Base-by-base conservation (phyloP, 768 basidiomycete genomes). In the Lactifluus piperatus region DNA sequence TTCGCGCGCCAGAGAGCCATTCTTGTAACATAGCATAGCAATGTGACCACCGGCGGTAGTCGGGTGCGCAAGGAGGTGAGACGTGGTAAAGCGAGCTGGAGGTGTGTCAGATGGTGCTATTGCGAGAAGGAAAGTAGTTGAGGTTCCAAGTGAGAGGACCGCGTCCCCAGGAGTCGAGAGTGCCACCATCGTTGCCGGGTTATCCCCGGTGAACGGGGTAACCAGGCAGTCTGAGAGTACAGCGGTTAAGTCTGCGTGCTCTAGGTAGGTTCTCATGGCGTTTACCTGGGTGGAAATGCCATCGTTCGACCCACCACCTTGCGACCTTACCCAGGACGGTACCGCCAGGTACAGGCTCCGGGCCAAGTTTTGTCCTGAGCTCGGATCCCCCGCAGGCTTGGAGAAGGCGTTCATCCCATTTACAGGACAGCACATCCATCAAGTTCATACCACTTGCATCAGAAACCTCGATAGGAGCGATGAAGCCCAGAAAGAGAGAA, bases 401-500 rank as follows among this genome's bases (percentile, higher is more conserved):
- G 10, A 92, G 73, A 43, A 93, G 73, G 41, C 72, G 66, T 57
- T 84, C 79, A 60, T 88, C 80, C 91, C 91, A 94, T 69, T 82
- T 82, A 69, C 81, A 80, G 1, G 81, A 79, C 30, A 84, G 71
- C 52, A 92, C 81, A 62, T 89, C 76, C 86, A 89, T 92, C 29
- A 93, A 73, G 68, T 93, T 93, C 89, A 91, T 93, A 0, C 92
- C 92, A 68, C 88, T 91, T 2, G 89, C 90, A 70, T 94, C 92
- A 26, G 85, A 84, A n/a, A 86, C 81, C 65, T 94, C 92, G 53
- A 91, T 85, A 0, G 89, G 87, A 10, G 86, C 86, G 63, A 92
- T 79, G 50, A 73, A 71, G 4, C 89, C 88, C 49, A 91, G 75
- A 68, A 94, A 85, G n/a, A 95, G 70, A 0, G 91, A 91, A 4